Base-by-base conservation (phyloP, 2,329 filamentous ascomycete genomes). In the Dothistroma septosporum region DNA sequence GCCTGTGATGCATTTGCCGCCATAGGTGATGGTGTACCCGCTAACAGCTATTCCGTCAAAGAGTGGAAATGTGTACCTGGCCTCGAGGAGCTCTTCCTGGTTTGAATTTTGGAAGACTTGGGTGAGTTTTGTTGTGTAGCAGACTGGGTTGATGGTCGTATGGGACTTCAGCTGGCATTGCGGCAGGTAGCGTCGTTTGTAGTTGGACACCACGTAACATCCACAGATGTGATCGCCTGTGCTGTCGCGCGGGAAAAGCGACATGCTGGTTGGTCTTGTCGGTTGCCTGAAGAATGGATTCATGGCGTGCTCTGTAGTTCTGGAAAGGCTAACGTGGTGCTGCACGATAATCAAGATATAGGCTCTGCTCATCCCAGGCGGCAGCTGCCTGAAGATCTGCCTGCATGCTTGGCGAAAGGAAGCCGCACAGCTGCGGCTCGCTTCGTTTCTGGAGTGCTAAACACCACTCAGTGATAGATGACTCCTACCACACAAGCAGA, bases 1-100 rank as follows among this genome's bases (percentile, higher is more conserved):
- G 14, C 89, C 88, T 2, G 78, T 78, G 65, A 90, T 83, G 16
- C 83, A 77, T 12, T 84, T 83, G 33, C 80, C 75, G 35, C 82
- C 86, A 52, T 91, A 79, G 14, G 78, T 82, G 74, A 87, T 91
- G 4, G 78, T 82, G 64, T 91, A 92, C 3, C 78, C 80, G 8
- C 87, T 86, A 0, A 92, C 85, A 7, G 84, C 87, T 16, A 89
- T 85, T 10, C 88, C 88, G 69, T 90, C 87, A 64, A 87, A 89
- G 0, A 92, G 78, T 0, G 89, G 89, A 63, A 92, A 91, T 0
- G 81, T 81, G 70, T 92, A 92, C 14, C 79, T 78, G 16, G 85
- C 80, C 69, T 90, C 77, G 9, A 77, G 69, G 61, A 87, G 81
- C 10, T 76, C 71, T 1, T 73, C 67, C 1, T 67, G 54, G 1